phyloP scores from a whole-genome alignment of 2,329 filamentous ascomycete species.

The Stagonosporopsis cucurbitacearum region DNA sequence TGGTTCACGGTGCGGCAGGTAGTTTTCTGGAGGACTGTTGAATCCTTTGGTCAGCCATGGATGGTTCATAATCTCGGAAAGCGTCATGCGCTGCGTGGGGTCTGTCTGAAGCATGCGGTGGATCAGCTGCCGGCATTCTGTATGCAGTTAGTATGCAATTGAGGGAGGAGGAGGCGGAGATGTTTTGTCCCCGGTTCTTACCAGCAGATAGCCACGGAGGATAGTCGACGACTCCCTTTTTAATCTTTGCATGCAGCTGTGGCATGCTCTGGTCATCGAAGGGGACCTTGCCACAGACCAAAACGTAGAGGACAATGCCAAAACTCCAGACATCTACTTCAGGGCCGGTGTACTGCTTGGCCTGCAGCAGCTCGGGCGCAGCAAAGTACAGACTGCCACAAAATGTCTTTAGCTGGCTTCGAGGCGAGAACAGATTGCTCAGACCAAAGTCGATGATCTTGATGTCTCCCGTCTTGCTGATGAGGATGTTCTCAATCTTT shows the following conservation, averaged over 20 bases:
- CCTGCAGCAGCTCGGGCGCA: slow-evolving; percentile 91
- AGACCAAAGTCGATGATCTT: slow-evolving; percentile 99
- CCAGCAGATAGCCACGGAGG: slow-evolving; percentile 90
- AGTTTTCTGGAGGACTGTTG: slow-evolving; percentile 84
- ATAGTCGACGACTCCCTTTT: slow-evolving; percentile 95
- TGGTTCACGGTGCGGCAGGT: slow-evolving; percentile 81
- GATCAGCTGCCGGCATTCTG: slow-evolving; percentile 92
- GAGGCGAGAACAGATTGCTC: slow-evolving; percentile 92
- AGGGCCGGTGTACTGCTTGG: slow-evolving; percentile 90
- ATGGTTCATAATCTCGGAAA: slow-evolving; percentile 92
- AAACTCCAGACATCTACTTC: slow-evolving; percentile 99
- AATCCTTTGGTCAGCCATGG: slow-evolving; percentile 97
- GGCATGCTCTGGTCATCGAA: slow-evolving; percentile 99
- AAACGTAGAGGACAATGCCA: slow-evolving; percentile 94
- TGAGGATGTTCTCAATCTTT: slow-evolving; percentile 99
- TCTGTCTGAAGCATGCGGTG: slow-evolving; percentile 96
- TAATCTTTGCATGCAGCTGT: slow-evolving; percentile 97
- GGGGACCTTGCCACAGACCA: slow-evolving; percentile 96
- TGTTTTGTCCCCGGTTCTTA: slow-evolving; percentile 55
- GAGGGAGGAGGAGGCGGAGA: not conserved
- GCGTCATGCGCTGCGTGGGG: slow-evolving; percentile 81
- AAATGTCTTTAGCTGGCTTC: slow-evolving; percentile 88
- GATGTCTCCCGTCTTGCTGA: slow-evolving; percentile 98
- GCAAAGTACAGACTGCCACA: slow-evolving; percentile 98
- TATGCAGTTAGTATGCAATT: slow-evolving; percentile 11